These are phyloP conservation scores for Coniophora puteana DNA, from an alignment of 1,284 basidiomycete genomes.

Conservation along the genomic window DNA sequence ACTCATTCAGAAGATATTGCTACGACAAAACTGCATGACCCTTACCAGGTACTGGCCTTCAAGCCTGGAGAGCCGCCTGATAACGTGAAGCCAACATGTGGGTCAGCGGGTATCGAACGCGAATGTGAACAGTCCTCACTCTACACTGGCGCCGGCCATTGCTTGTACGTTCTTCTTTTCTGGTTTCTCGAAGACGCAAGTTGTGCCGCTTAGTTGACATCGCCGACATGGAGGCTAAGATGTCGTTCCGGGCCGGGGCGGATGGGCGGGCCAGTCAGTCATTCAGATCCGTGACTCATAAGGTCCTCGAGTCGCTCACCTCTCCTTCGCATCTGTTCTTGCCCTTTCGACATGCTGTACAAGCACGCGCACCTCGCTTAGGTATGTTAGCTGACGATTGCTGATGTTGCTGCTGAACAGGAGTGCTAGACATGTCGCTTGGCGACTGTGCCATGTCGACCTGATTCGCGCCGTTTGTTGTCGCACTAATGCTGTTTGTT, in stretches of 20 bases:
- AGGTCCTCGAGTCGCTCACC: slow-evolving; percentile 38
- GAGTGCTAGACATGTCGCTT: slow-evolving; percentile 15
- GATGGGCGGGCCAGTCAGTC: slow-evolving; percentile 55
- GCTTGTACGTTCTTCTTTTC: slow-evolving; percentile 72
- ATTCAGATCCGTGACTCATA: slow-evolving; percentile 24
- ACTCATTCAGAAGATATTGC: slow-evolving; percentile 43
- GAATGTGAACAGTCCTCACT: slow-evolving; percentile 46
- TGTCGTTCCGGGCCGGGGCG: slow-evolving; percentile 57
- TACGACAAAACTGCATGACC: slow-evolving; percentile 11
- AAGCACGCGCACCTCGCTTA: slow-evolving; percentile 76
- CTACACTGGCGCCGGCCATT: slow-evolving; percentile 61
- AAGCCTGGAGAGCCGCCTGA: slow-evolving; percentile 73
- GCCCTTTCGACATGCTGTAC: slow-evolving; percentile 81
- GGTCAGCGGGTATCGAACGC: slow-evolving; percentile 7
- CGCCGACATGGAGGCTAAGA: slow-evolving; percentile 82
- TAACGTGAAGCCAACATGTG: slow-evolving; percentile 20
- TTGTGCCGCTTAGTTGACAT: slow-evolving; percentile 79
- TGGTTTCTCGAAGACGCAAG: slow-evolving; percentile 91
- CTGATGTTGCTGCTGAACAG: slow-evolving; percentile 10
- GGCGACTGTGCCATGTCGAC: slow-evolving; percentile 22
- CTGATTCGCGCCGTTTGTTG: slow-evolving; percentile 11
- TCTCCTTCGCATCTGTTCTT: slow-evolving; percentile 94
- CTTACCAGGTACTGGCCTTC: slow-evolving; percentile 79
- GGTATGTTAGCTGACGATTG: slow-evolving; percentile 54
- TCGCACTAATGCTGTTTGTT: slow-evolving; percentile 24